Percentiles rank a stretch among this genome's conserved stretches.
Evolutionary conservation across 306 rosid genomes (phyloP).

Genomic region (Parietaria judaica): DNA sequence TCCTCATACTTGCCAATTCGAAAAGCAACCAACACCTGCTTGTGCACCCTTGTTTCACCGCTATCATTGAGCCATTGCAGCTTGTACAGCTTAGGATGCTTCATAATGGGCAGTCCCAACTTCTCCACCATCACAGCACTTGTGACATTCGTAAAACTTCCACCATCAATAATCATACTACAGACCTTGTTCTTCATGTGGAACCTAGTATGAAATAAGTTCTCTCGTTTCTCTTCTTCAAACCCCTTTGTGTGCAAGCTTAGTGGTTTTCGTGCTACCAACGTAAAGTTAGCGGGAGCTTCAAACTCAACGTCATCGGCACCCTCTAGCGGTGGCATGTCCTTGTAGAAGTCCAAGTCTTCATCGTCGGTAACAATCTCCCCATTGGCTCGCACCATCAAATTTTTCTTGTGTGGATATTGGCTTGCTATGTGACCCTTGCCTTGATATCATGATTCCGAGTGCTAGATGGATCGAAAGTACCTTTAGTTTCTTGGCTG

Average conservation of each 20-base stretch:
- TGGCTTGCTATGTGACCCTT: constrained; percentile 6
- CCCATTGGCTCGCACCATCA: constrained; percentile 2
- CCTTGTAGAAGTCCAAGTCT: too few relatives aligned
- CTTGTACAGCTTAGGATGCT: too few relatives aligned
- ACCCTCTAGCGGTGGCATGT: too few relatives aligned
- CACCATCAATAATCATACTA: too few relatives aligned
- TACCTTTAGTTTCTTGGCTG: constrained; percentile 1
- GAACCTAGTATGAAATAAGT: background rate
- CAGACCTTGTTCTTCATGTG: too few relatives aligned
- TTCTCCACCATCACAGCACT: too few relatives aligned
- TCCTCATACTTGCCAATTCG: too few relatives aligned
- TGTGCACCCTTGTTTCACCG: too few relatives aligned
- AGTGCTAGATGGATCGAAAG: background rate
- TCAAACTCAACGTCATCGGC: background rate
- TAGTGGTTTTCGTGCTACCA: background rate
- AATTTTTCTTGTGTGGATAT: background rate
- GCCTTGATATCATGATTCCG: constrained; percentile 8
- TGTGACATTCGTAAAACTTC: too few relatives aligned
- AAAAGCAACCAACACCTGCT: too few relatives aligned
- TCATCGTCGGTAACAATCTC: constrained; percentile 3
- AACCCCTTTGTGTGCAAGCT: background rate
- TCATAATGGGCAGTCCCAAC: too few relatives aligned
- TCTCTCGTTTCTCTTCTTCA: background rate
- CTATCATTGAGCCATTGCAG: too few relatives aligned
- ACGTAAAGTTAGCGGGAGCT: background rate